Conservation (phyloP, 805 yeast genomes). For the Candida bentonensis region DNA sequence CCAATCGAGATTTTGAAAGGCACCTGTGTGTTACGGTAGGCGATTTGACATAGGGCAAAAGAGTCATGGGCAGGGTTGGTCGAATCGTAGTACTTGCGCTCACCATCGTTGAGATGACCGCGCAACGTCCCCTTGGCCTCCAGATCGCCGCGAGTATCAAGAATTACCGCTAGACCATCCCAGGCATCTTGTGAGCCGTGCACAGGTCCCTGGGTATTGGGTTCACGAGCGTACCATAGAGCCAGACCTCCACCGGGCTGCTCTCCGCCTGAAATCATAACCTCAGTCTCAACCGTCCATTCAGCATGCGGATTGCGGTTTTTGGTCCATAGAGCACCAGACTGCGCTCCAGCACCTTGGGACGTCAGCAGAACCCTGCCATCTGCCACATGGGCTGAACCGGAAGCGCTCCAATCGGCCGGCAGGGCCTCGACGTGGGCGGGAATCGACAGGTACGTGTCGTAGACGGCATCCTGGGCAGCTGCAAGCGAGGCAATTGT, state of each 20-base stretch:
- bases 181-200: constrained; percentile 24
- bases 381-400: not conserved
- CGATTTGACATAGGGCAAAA: constrained; percentile 22
- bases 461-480: not conserved
- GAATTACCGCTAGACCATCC: constrained; percentile 27
- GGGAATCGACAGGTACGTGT: not conserved
- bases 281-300: constrained; percentile 22
- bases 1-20: constrained; percentile 19
- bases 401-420: not conserved
- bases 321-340: constrained; percentile 23
- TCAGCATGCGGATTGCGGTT: constrained; percentile 15
- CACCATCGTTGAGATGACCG: constrained; percentile 28
- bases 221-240: constrained; percentile 22
- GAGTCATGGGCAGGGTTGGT: constrained; percentile 18
- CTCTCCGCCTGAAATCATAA: constrained; percentile 19
- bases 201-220: constrained; percentile 19
- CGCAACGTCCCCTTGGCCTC: constrained; percentile 19
- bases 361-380: not conserved
- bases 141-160: constrained; percentile 20
- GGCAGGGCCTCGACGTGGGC: not conserved
- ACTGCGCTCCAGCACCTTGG: not conserved
- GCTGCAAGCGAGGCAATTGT: no score
- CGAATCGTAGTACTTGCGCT: constrained; percentile 13
- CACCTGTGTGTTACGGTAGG: constrained; percentile 22
- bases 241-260: constrained; percentile 23